Evolutionary conservation across 306 rosid genomes (phyloP), one percentile per base, ranked within the genome.

Genomic region (Malus sieversii): DNA sequence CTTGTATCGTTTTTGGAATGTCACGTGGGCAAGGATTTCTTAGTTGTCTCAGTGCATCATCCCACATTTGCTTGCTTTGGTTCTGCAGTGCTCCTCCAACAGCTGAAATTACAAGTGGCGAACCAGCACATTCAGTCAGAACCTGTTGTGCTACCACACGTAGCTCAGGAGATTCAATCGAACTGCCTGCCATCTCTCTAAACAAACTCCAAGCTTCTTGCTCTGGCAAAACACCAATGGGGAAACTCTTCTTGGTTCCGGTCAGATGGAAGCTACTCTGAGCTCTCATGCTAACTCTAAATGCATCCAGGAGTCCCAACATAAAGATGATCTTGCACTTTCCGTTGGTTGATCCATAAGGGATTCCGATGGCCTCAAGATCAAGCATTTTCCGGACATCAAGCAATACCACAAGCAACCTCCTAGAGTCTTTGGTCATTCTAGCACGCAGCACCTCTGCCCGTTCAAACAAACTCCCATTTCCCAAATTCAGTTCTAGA

Each of bases 101-200:
- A 0, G 76, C 81, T 0, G 77, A 76, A 14, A 83, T 77, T 74
- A 83, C 68, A 79, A 83, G 78, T 0, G 89, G 89, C 68, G 83
- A 81, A 63, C 89, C 80, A 23, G 10, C 78, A 53, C 87, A 88
- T 32, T 52, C 44, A 2, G 40, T 53, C 2, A 86, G 71, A 23
- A 85, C 76, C 59, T 88, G 48, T 6, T 55, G 19, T 0, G 89
- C 89, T 29, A 76, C 60, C 0, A 66, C 15, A 29, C 3, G 46
- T 12, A 68, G 66, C 6, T 83, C 59, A 0, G 16, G 57, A 11
- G 51, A 40, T 23, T 68, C 51, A 2, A 68, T 3, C 18, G 4
- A 68, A 46, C 19, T 15, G 20, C 83, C 75, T 8, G 46, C 33
- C 25, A 23, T 22, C 53, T 73, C 57, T 27, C 67, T 69, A 22